Conservation (phyloP, 2,329 filamentous ascomycete genomes). For the Rhinocladiella similis region DNA sequence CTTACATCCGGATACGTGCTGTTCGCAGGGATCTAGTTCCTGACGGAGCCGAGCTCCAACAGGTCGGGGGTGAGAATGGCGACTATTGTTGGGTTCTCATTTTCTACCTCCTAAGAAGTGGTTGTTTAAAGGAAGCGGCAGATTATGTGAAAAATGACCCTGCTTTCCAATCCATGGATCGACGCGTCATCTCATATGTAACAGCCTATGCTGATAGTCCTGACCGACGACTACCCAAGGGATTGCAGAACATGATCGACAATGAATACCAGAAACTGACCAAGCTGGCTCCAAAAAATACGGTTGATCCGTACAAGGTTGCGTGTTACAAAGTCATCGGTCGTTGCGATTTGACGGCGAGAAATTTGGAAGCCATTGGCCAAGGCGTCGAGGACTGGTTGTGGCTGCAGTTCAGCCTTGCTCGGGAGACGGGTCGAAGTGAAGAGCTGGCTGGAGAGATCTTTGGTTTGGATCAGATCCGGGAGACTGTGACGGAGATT, state of each 20-base stretch:
- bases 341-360: slow-evolving; percentile 62
- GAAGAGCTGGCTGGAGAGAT: slow-evolving; percentile 64
- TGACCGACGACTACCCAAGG: slow-evolving; percentile 74
- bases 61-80: slow-evolving; percentile 66
- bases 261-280: slow-evolving; percentile 85
- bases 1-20: slow-evolving; percentile 80
- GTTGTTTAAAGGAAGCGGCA: slow-evolving; percentile 79
- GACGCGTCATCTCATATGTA: slow-evolving; percentile 85
- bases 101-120: slow-evolving; percentile 85
- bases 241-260: slow-evolving; percentile 82
- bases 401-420: slow-evolving; percentile 65
- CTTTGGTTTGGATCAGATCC: slow-evolving; percentile 67
- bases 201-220: slow-evolving; percentile 75
- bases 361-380: slow-evolving; percentile 58
- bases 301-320: slow-evolving; percentile 91
- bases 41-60: slow-evolving; percentile 77
- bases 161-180: slow-evolving; percentile 86
- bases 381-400: slow-evolving; percentile 67
- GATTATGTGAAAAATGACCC: slow-evolving; percentile 79
- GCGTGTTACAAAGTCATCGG: slow-evolving; percentile 98
- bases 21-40: slow-evolving; percentile 80
- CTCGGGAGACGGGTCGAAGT: slow-evolving; percentile 60
- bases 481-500: slow-evolving; percentile 80
- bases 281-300: slow-evolving; percentile 80
- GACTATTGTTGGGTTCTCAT: slow-evolving; percentile 86